Percentiles rank a stretch among this genome's conserved stretches.
Conservation (phyloP, 306 rosid genomes). For the Sicyos baderoa region DNA sequence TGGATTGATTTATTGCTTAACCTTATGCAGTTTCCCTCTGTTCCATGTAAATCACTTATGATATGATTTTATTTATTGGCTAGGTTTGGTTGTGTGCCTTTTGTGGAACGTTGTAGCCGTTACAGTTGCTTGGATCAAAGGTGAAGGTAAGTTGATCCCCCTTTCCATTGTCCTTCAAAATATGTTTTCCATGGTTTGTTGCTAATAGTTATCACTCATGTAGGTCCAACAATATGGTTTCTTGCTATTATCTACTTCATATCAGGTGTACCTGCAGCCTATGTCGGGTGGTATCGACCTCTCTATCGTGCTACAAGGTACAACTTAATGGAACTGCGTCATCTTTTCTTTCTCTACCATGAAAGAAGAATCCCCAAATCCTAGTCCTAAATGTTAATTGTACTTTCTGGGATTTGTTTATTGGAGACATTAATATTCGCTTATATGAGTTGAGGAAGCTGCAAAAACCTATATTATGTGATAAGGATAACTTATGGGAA, state of each 20-base stretch:
- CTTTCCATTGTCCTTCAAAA: conserved; percentile 6
- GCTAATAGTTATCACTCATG: conserved; percentile 26
- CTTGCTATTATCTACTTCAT: conserved; percentile 72
- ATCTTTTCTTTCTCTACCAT: background rate
- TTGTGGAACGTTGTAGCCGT: conserved; percentile 75
- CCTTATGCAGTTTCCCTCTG: background rate
- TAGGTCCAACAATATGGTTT: conserved; percentile 79
- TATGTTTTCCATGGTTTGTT: conserved; percentile 20
- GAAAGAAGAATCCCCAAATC: conserved; percentile 8
- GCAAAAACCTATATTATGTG: background rate
- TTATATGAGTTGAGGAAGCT: conserved; percentile 2
- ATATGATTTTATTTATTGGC: conserved; percentile 25
- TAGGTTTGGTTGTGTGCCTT: conserved; percentile 71
- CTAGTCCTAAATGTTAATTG: background rate
- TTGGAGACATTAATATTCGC: background rate
- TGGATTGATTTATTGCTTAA: conserved; percentile 3
- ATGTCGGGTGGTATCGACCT: conserved; percentile 90
- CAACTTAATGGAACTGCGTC: background rate
- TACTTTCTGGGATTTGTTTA: conserved; percentile 3
- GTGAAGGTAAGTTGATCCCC: conserved; percentile 55
- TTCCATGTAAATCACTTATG: conserved; percentile 6
- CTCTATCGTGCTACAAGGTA: conserved; percentile 97
- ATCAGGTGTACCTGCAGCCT: conserved; percentile 65
- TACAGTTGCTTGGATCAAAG: conserved; percentile 69
- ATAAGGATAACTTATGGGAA: background rate